phyloP scores from a whole-genome alignment of 2,329 filamentous ascomycete species.

The Penicillium capsulatum region DNA sequence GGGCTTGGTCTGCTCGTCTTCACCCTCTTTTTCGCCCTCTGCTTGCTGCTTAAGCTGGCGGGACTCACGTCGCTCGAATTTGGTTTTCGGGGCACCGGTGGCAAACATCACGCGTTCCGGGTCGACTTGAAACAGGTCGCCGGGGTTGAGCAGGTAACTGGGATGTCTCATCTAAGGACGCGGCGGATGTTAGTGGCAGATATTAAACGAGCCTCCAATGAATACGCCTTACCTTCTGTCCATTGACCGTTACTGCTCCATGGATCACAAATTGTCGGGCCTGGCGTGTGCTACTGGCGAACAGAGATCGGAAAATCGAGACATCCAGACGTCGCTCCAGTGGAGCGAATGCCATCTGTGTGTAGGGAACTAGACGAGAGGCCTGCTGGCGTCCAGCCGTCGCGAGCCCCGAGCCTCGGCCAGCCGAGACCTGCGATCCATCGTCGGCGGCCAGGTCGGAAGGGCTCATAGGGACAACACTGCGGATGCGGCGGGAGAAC shows the following conservation, averaged over 20 bases:
- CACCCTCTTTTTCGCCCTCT: slow-evolving; percentile 26
- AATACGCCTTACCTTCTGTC: slow-evolving; percentile 66
- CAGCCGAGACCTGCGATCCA: slow-evolving; percentile 76
- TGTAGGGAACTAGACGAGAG: slow-evolving; percentile 66
- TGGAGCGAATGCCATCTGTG: slow-evolving; percentile 93
- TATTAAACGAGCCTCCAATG: background rate
- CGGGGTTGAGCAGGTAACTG: slow-evolving; percentile 90
- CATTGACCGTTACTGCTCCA: slow-evolving; percentile 91
- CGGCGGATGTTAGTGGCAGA: slow-evolving; percentile 2
- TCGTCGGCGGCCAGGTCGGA: slow-evolving; percentile 73
- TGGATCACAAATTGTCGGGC: slow-evolving; percentile 93
- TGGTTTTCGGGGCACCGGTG: slow-evolving; percentile 68
- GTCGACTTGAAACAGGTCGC: slow-evolving; percentile 97
- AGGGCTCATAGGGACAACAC: slow-evolving; percentile 81
- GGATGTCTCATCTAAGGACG: slow-evolving; percentile 75
- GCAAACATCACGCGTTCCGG: slow-evolving; percentile 82
- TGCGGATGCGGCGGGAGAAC: slow-evolving; percentile 75
- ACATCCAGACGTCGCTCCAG: slow-evolving; percentile 87
- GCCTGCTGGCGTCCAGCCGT: slow-evolving; percentile 18
- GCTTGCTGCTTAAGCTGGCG: slow-evolving; percentile 26
- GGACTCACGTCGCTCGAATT: slow-evolving; percentile 36
- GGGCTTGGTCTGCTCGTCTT: slow-evolving; percentile 23
- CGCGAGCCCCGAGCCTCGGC: slow-evolving; percentile 71
- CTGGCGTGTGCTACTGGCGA: slow-evolving; percentile 88
- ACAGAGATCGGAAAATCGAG: slow-evolving; percentile 89